These are phyloP conservation scores for Aspergillus asperescens DNA, from an alignment of 495 filamentous ascomycete species.

Conservation along the genomic window DNA sequence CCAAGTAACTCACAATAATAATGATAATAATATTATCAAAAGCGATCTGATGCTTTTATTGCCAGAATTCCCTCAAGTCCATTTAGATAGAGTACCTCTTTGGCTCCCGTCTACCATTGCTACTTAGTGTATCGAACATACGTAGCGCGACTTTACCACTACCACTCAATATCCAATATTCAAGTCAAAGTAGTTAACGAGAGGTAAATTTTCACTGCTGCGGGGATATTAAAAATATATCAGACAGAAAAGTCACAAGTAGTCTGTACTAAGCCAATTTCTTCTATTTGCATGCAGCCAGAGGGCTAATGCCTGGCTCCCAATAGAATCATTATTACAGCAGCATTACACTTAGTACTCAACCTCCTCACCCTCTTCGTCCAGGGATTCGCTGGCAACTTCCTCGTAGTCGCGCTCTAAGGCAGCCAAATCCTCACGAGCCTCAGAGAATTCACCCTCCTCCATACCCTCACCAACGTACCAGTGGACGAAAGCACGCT, in stretches of 20 bases:
- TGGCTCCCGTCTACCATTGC: too few species aligned
- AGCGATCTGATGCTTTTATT: too few species aligned
- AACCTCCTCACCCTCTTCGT: conserved; percentile 80
- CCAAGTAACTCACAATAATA: too few species aligned
- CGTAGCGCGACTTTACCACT: not conserved
- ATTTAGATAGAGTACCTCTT: too few species aligned
- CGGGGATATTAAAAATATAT: conserved; percentile 49
- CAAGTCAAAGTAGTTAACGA: conserved; percentile 23
- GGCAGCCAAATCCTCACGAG: conserved; percentile 94
- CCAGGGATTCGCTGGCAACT: conserved; percentile 91
- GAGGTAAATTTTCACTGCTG: conserved; percentile 43
- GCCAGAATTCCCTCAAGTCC: too few species aligned
- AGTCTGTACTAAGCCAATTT: conserved; percentile 41
- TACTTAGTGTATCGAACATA: too few species aligned
- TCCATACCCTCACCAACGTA: conserved; percentile 99
- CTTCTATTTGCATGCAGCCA: conserved; percentile 41
- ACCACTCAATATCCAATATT: not conserved
- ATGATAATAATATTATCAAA: too few species aligned
- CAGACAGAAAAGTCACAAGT: conserved; percentile 38
- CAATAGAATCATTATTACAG: conserved; percentile 21
- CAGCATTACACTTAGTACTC: conserved; percentile 70
- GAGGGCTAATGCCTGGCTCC: conserved; percentile 24
- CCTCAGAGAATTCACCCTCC: conserved; percentile 99
- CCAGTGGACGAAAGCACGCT: conserved; percentile 99
- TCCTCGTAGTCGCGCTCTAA: conserved; percentile 99